Evolutionary conservation across 1,139 yeast species (phyloP), one percentile per base, ranked within the genome.

Genomic region (Hyphopichia burtonii): DNA sequence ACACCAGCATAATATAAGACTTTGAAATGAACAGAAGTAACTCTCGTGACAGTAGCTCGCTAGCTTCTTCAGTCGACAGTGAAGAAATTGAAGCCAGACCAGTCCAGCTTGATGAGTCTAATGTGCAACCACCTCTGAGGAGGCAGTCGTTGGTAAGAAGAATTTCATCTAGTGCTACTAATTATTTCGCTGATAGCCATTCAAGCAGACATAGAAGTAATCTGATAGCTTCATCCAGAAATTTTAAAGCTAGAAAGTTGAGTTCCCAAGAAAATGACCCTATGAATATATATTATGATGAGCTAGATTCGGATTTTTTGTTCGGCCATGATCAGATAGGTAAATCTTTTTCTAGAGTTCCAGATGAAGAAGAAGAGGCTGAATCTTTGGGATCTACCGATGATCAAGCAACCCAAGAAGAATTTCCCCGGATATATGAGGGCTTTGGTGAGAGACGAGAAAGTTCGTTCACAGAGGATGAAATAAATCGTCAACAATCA

Each of bases 151-250:
- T 51, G 5, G 33, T 42, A 9, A 30, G 58, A 34, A 31, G 56
- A 16, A n/a, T 50, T 2, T 52, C 58, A 3, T 42, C 44, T 8
- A 55, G 49, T 3, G 51, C 54, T 1, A 35, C 52, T 10, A 41
- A 42, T 35, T 48, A 41, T 41, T 51, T 51, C 23, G 38, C n/a
- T 18, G 34, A 31, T 31, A 8, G 10, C 12, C 34, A 31, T 17
- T 25, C 28, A 4, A 10, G 28, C 11, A 17, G 22, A 5, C 5
- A 16, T n/a, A 18, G 25, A 15, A 16, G n/a, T 17, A n/a, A n/a
- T n/a, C 12, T 14, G 17, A 4, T 17, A 5, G 4, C 17, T 18
- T 27, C 20, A 27, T 8, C 15, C 12, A n/a, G 14, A 19, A 33
- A 33, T 20, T 19, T 27, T 7, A 33, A 17, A 19, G 10, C 10